Base-by-base conservation (phyloP, 108 stramenopile species). In the Cyclotella sp. region DNA sequence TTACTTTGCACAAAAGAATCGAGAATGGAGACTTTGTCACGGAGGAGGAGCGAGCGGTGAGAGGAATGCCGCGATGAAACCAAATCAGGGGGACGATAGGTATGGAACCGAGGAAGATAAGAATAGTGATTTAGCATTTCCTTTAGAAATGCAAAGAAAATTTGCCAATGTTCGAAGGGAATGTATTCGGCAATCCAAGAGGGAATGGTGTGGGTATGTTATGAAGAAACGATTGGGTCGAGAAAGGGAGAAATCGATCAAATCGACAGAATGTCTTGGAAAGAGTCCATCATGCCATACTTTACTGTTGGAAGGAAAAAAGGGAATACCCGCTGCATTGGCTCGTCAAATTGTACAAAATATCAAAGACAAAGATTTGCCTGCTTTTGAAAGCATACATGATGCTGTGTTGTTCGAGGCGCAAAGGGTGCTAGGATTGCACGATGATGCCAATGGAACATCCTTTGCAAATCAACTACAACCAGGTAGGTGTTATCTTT, bases 271-370 rank as follows among this genome's bases (percentile, higher is more conserved):
- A 5, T 34, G 34, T 34, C 34, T 5, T 34, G 34, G 0, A 12
- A 34, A 18, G 30, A 24, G 0, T 29, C 34, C 15, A 30, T 57
- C 55, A 5, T 12, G 10, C 18, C n/a, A 65, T 46, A 1, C 64
- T 0, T 45, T 7, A 28, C 18, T 68, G n/a, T 9, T 68, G 16
- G 39, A 30, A 1, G 18, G 49, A 39, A 10, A 52, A 49, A 0
- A 10, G 28, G 13, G 19, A 28, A 68, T 68, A 29, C 51, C 67
- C 9, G 34, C 51, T 0, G 1, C 47, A 1, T 14, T 34, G 18
- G 67, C 67, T 0, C 0, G n/a, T 0, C 46, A 39, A 68, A 52
- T 68, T 19, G 52, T 53, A 29, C 30, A 68, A 3, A 68, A 68
- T 30, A 68, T 68, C 21, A 68, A 34, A 53, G 6, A 34, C 1